Conservation (phyloP, 768 basidiomycete species). For the Serendipita sp. region DNA sequence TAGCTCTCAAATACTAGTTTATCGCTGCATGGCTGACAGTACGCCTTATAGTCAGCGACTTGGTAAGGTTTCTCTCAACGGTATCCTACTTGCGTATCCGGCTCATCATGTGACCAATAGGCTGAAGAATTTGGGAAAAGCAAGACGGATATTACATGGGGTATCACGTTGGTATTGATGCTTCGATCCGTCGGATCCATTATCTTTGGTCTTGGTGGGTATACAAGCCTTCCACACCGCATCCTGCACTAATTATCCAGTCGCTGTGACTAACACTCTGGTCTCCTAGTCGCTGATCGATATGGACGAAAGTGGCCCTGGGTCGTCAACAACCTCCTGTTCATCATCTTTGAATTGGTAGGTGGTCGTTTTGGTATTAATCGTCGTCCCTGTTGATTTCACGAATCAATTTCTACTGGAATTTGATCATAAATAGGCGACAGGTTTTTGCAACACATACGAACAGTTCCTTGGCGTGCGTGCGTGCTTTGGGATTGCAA, state of each 20-base stretch:
- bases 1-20: no score
- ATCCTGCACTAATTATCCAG: no score
- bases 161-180: conserved; percentile 81
- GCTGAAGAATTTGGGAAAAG: neutral
- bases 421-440: no score
- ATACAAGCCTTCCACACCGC: no score
- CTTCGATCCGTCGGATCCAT: conserved; percentile 49
- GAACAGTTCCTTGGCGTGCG: conserved; percentile 66
- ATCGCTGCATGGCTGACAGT: no score
- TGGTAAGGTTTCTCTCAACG: no score
- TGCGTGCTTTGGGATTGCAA: conserved; percentile 40
- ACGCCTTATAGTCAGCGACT: no score
- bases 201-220: conserved; percentile 9
- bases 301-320: conserved; percentile 92
- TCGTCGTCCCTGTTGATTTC: no score
- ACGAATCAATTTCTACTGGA: no score
- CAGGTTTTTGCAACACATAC: conserved; percentile 68
- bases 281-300: conserved; percentile 75
- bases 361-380: neutral
- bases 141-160: conserved; percentile 4
- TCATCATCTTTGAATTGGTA: conserved; percentile 50
- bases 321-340: conserved; percentile 55
- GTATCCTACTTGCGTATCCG: no score
- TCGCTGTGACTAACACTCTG: conserved; percentile 32
- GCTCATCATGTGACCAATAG: neutral